Evolutionary conservation across 2,329 filamentous ascomycete species (phyloP), one percentile per base, ranked within the genome.

Genomic region (Epichloe brachyelytri): DNA sequence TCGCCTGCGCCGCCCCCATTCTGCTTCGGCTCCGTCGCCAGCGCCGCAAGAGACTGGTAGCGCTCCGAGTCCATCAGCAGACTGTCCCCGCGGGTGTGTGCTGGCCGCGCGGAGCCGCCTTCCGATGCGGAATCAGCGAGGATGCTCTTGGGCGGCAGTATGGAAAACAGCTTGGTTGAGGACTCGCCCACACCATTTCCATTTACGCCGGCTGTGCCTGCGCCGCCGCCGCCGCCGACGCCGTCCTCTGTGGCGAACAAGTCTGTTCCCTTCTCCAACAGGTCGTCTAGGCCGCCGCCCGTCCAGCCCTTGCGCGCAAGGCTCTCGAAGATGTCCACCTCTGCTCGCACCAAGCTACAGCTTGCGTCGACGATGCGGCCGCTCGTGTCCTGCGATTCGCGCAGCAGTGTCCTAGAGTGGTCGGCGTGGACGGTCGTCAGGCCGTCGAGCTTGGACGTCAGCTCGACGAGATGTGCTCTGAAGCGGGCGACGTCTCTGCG

Each of bases 311-410:
- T 85, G 53, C 80, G 69, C 19, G 82, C 81, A 22, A 85, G 66
- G 22, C 76, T 72, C 67, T 85, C 82, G 52, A 83, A 84, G 30
- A 85, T 85, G 64, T 85, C 82, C 19, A 85, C 78, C 66, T 85
- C 82, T 50, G 82, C 82, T 17, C 82, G 71, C 12, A 84, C 81
- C 11, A 85, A 71, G 54, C 77, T 80, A 59, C 80, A 83, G 59
- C 78, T 77, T 17, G 80, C 79, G 51, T 85, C 81, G 17, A 83
- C 73, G 57, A 85, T 82, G 56, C 72, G 71, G 26, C 65, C 70
- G 58, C 79, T 82, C 56, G 80, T 80, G 57, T 83, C 80, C 63
- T 85, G 81, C 60, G 78, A 79, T 61, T 84, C 80, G 53, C 78
- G 68, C 50, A 85, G 64, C 56, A 84, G 58, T 0, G 75, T 74